Percentiles rank a stretch among this genome's conserved stretches.
These are phyloP conservation scores for Aspergillus saccharolyticus DNA, from an alignment of 495 filamentous ascomycete genomes.

Conservation along the genomic window DNA sequence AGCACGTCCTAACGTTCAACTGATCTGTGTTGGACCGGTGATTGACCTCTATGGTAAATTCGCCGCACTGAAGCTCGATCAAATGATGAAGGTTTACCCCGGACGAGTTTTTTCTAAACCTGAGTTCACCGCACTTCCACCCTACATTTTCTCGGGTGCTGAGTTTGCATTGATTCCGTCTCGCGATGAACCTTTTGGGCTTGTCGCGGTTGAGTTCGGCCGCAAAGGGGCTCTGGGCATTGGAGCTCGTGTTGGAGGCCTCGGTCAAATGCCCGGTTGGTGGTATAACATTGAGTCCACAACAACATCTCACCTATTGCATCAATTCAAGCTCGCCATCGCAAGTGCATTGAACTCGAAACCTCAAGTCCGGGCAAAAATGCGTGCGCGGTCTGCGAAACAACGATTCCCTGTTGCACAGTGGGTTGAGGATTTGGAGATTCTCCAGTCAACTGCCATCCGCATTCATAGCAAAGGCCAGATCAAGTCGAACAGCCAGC, in stretches of 20 bases:
- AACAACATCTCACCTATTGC: conserved; percentile 62
- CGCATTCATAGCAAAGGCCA: conserved; percentile 41
- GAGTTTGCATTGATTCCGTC: conserved; percentile 78
- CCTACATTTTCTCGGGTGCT: conserved; percentile 72
- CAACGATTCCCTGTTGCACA: conserved; percentile 72
- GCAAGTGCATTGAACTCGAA: conserved; percentile 61
- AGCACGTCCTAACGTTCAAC: conserved; percentile 57
- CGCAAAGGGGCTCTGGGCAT: conserved; percentile 73
- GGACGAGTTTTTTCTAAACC: conserved; percentile 72
- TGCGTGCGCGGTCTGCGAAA: conserved; percentile 71
- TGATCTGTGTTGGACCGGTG: conserved; percentile 67
- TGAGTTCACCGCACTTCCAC: conserved; percentile 69
- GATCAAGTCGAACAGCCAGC: conserved; percentile 30
- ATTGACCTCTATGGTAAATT: conserved; percentile 79
- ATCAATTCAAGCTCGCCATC: conserved; percentile 69
- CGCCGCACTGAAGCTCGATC: conserved; percentile 65
- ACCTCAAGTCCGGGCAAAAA: conserved; percentile 52
- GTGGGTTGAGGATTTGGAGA: conserved; percentile 60
- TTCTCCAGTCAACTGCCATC: conserved; percentile 54
- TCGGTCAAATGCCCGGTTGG: conserved; percentile 79
- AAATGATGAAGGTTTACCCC: conserved; percentile 71
- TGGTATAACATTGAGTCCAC: conserved; percentile 67
- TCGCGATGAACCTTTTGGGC: conserved; percentile 73
- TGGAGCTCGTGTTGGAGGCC: conserved; percentile 59
- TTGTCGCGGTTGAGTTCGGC: conserved; percentile 79